Base-by-base conservation (phyloP, 345 rosid species). In the Eucalyptus regnans region DNA sequence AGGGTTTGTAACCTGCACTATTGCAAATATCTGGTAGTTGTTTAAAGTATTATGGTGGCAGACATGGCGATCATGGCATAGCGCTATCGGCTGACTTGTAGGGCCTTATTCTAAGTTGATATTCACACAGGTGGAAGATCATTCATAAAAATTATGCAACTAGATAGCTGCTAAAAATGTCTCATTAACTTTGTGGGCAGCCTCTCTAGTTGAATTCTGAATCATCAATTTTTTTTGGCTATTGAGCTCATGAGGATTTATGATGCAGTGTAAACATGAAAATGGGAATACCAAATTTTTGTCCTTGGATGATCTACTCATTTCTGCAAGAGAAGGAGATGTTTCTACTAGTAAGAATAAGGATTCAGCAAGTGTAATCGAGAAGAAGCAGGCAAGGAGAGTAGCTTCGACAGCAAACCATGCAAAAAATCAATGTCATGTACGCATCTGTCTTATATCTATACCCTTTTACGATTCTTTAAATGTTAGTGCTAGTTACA, bases 291-390 rank as follows among this genome's bases (percentile, higher is more conserved):
- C 87, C 81, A 66, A 86, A 71, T 88, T 88, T 83, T 86, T 93
- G 91, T 94, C 95, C 31, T 89, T 95, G 90, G 98, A 94, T 92
- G 94, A 95, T 91, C 86, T 97, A 91, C 94, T 97, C 89, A 90
- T 83, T 62, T 93, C 91, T 88, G 87, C 90, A 88, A 94, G 90
- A 91, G 95, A 91, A 92, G 90, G 87, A 90, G 93, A 88, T 60
- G 71, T 64, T 89, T 50, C 87, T 88, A 50, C 60, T 25, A 80
- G 89, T 89, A 60, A 62, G 51, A 76, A 52, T 43, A 81, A 83
- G 92, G 86, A 92, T 92, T 87, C 86, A 91, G 92, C 87, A 89
- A 31, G 84, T 86, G 88, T 50, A 66, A 71, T 92, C 76, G 90
- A 90, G 90, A 90, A 91, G 90, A 90, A 56, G 41, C 41, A 43